Base-by-base conservation (phyloP, 306 rosid genomes). In the Rosa persica region DNA sequence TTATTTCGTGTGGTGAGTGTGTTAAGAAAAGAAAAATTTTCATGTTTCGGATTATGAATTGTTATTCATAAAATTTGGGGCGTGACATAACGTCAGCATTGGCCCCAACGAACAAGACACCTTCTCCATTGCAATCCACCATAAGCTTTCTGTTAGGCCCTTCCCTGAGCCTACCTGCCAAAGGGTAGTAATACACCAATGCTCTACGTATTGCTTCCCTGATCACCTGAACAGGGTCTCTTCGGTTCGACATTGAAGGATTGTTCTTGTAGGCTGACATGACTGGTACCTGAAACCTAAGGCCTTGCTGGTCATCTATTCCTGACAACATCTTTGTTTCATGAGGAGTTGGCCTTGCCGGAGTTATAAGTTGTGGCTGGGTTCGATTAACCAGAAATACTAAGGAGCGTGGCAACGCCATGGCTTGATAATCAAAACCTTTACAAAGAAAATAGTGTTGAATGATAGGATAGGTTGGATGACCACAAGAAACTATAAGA, bases 151-250 rank as follows among this genome's bases (percentile, higher is more conserved):
- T 3, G 2, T 78, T 66, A 2, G 25, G 67, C 0, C 74, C 83
- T 79, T 82, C 84, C 54, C 76, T 75, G 0, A 85, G 73, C 76
- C 82, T 36, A 2, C 89, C 89, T 0, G 86, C 86, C 16, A 85
- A 61, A 4, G 89, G 89, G 40, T 82, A 79, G 72, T 82, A 85
- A 49, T 67, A 60, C 68, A 82, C 84, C 20, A 85, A 8, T 11
- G 86, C 34, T 40, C 12, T 66, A 1, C 81, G 49, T 7, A 85
- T 19, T 2, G 82, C 86, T 0, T 85, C 80, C 57, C 55, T 79
- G 0, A 52, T 23, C 65, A 58, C 69, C 40, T 13, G 38, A 5
- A 60, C 74, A 0, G 89, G 84, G 30, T 82, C 72, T 20, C 27
- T 62, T 1, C 68, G 70, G 0, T 61, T 49, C 58, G 62, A 12